A percentile compares a stretch with the other conserved stretches of the same genome.
Conservation (phyloP, 805 yeast species). For the Debaryomyces hansenii region DNA sequence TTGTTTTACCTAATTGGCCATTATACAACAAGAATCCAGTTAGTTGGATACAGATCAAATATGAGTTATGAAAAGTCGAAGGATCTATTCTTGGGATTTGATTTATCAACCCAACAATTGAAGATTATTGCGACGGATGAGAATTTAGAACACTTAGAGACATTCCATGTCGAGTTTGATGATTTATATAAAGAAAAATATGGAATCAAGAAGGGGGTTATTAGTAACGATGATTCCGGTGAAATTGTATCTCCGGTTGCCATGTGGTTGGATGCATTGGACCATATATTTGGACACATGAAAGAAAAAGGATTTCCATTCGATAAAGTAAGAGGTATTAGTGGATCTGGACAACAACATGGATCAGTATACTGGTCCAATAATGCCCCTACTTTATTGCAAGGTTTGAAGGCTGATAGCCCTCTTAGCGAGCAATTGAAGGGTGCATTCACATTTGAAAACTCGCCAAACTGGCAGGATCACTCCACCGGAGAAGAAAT, state of each 20-base stretch:
- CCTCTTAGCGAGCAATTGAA: constrained; percentile 48
- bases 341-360: constrained; percentile 92
- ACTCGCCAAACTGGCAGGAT: constrained; percentile 94
- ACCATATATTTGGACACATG: constrained; percentile 57
- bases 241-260: constrained; percentile 76
- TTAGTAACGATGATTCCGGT: constrained; percentile 49
- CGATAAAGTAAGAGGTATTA: constrained; percentile 57
- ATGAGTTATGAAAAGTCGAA: constrained; percentile 11
- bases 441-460: constrained; percentile 57
- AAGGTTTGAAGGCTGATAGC: constrained; percentile 26
- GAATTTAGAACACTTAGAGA: constrained; percentile 49
- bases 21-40: constrained; percentile 50
- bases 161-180: constrained; percentile 74
- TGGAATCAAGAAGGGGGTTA: constrained; percentile 73
- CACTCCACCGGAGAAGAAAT: constrained; percentile 80
- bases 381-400: constrained; percentile 43
- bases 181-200: constrained; percentile 55
- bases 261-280: constrained; percentile 90
- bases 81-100: constrained; percentile 65
- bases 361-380: constrained; percentile 83
- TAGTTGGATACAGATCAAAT: constrained; percentile 44
- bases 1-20: constrained; percentile 60
- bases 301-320: constrained; percentile 55
- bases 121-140: constrained; percentile 68
- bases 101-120: constrained; percentile 86